These are phyloP conservation scores for Globisporangium paddicum DNA, from an alignment of 352 stramenopile genomes.

Conservation along the genomic window DNA sequence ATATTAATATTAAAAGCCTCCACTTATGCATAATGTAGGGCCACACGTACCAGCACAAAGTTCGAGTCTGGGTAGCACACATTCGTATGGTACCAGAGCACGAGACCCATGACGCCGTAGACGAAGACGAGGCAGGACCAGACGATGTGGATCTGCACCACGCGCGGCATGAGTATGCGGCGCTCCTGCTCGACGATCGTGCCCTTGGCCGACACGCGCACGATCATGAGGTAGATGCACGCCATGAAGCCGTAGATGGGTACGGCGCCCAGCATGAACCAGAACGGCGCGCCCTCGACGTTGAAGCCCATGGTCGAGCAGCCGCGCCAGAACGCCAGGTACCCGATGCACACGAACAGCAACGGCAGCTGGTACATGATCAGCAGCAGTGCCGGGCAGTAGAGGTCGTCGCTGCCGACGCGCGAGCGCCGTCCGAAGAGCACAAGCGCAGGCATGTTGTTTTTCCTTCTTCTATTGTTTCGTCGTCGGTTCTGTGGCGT, in stretches of 20 bases:
- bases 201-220: constrained; percentile 77
- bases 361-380: constrained; percentile 75
- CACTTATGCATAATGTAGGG: neutral
- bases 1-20: neutral
- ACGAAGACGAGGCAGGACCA: constrained; percentile 67
- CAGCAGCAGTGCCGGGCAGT: constrained; percentile 75
- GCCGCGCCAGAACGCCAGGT: constrained; percentile 51
- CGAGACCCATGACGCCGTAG: constrained; percentile 53
- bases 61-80: constrained; percentile 71
- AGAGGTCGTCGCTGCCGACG: constrained; percentile 83
- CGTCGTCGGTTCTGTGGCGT: too few species aligned
- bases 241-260: constrained; percentile 74
- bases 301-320: constrained; percentile 68
- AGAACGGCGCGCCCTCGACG: constrained; percentile 61
- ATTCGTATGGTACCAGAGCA: constrained; percentile 63
- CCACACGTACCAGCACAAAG: constrained; percentile 57
- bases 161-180: constrained; percentile 80
- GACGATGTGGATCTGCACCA: constrained; percentile 73
- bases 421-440: constrained; percentile 78
- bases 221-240: constrained; percentile 84
- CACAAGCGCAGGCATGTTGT: constrained; percentile 74
- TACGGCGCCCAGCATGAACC: constrained; percentile 65
- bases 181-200: constrained; percentile 85
- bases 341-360: constrained; percentile 53
- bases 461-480: neutral